A percentile compares a stretch with the other conserved stretches of the same genome.
Conservation (phyloP, 2,329 filamentous ascomycete genomes). For the Huntiella bhutanensis region DNA sequence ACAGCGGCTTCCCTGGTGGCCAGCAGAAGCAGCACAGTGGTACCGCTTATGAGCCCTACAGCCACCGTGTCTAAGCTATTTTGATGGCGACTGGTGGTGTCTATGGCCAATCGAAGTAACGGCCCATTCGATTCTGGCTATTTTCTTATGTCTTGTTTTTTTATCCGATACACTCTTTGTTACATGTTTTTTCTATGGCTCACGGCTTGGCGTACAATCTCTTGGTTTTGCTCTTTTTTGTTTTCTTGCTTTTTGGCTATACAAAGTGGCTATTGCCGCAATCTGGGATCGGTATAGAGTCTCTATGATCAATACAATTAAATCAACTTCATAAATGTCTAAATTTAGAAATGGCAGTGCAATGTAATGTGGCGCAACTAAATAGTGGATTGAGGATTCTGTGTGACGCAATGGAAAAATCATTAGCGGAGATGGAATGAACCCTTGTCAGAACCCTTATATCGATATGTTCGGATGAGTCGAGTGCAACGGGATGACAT, state of each 20-base stretch:
- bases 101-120: neutral
- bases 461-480: neutral
- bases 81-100: too few species aligned
- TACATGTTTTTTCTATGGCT: neutral
- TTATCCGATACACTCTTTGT: neutral
- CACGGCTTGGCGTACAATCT: constrained; percentile 4
- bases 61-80: constrained; percentile 30
- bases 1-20: constrained; percentile 13
- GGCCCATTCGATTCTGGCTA: neutral
- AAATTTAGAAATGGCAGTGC: too few species aligned
- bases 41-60: constrained; percentile 45
- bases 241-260: constrained; percentile 5
- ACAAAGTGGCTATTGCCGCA: too few species aligned
- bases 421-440: too few species aligned
- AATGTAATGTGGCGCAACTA: too few species aligned
- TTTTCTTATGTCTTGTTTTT: constrained; percentile 4
- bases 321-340: too few species aligned
- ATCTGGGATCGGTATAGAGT: too few species aligned
- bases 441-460: too few species aligned
- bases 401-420: too few species aligned
- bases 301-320: too few species aligned
- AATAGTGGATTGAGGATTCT: too few species aligned
- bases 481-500: neutral
- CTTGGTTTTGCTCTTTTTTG: constrained; percentile 4
- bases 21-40: constrained; percentile 26